Conservation (phyloP, 1,284 basidiomycete species). For the Moesziomyces sp. region DNA sequence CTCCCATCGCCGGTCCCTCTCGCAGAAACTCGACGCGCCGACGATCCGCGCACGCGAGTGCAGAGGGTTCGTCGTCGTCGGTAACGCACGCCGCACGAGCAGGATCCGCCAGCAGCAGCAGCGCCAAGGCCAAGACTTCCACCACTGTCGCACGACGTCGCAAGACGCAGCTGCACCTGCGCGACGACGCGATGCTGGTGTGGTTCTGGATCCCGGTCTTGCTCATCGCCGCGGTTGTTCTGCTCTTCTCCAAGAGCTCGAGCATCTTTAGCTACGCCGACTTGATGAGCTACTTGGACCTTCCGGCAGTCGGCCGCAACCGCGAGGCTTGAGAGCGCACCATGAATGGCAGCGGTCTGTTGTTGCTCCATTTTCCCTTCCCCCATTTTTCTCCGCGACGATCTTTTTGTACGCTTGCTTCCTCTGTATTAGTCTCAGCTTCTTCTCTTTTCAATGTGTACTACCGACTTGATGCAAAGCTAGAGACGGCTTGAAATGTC, state of each 20-base stretch:
- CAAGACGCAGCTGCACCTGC: constrained; percentile 38
- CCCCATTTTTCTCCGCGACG: too few relatives aligned
- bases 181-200: constrained; percentile 88
- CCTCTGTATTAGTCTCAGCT: too few relatives aligned
- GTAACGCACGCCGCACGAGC: constrained; percentile 9
- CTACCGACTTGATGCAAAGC: too few relatives aligned
- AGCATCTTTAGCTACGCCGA: constrained; percentile 59
- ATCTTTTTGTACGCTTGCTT: too few relatives aligned
- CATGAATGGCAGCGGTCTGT: too few relatives aligned
- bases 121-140: constrained; percentile 7
- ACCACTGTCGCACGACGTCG: constrained; percentile 29
- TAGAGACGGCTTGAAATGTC: too few relatives aligned
- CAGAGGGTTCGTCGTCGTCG: constrained; percentile 53
- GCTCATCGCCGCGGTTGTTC: constrained; percentile 67
- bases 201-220: constrained; percentile 94
- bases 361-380: too few relatives aligned
- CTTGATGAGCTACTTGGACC: constrained; percentile 53
- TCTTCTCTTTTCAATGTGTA: too few relatives aligned
- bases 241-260: constrained; percentile 55
- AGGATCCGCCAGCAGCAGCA: constrained; percentile 11
- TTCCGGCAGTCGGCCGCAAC: constrained; percentile 39
- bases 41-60: constrained; percentile 11
- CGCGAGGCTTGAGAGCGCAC: constrained; percentile 12
- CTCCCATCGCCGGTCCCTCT: constrained; percentile 39
- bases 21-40: constrained; percentile 19